Evolutionary conservation across 352 stramenopile species (phyloP).

Genomic region (Phytophthora pistaciae): DNA sequence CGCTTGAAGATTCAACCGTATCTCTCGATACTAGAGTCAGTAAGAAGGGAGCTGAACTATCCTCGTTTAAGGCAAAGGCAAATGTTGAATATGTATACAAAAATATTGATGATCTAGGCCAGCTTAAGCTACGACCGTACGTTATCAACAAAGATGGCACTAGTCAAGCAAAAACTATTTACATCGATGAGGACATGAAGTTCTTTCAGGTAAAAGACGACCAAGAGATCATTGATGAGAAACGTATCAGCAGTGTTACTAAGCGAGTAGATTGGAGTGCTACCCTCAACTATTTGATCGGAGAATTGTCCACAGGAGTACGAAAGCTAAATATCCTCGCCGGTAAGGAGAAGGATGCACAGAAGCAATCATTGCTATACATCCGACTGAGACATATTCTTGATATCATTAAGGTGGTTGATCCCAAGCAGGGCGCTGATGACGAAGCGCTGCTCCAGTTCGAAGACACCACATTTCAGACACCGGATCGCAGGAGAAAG

Average conservation of each 20-base stretch:
- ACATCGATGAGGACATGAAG: not conserved
- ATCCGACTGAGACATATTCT: not conserved
- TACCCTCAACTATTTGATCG: not conserved
- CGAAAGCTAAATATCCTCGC: not conserved
- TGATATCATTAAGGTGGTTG: not conserved
- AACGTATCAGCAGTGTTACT: not conserved
- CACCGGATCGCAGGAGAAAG: not conserved
- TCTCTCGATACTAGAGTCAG: not conserved
- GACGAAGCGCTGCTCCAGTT: not conserved
- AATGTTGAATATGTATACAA: too few species aligned
- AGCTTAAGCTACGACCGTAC: too few species aligned
- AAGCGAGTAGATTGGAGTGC: not conserved
- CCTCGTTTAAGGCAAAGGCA: too few species aligned
- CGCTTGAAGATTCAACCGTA: not conserved
- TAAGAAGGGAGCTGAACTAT: not conserved
- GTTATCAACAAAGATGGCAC: too few species aligned
- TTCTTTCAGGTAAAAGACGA: not conserved
- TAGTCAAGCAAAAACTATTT: not conserved
- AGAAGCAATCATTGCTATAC: not conserved
- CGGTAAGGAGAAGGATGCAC: not conserved
- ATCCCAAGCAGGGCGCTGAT: not conserved
- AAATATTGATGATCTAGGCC: too few species aligned
- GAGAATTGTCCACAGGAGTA: not conserved
- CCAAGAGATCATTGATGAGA: not conserved
- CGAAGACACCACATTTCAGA: not conserved